Conservation (phyloP, 1,284 basidiomycete species). For the Moniliella sp. region DNA sequence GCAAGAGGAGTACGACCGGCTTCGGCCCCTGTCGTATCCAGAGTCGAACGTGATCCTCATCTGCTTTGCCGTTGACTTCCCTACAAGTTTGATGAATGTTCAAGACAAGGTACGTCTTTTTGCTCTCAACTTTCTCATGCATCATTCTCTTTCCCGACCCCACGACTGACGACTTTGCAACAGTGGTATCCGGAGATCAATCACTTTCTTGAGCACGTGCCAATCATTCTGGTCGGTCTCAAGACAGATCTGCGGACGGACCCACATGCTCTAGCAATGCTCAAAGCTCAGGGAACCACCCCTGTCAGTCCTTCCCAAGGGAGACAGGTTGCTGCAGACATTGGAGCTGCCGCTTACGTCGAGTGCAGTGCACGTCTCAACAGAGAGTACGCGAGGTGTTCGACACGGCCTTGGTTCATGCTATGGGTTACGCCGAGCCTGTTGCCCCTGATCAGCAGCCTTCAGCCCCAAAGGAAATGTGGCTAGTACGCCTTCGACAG, state of each 20-base stretch:
- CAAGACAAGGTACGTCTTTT: no score
- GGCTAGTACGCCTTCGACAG: no score
- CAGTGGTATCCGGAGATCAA: constrained; percentile 96
- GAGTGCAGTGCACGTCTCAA: constrained; percentile 88
- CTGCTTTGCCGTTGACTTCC: constrained; percentile 88
- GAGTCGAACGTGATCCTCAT: constrained; percentile 90
- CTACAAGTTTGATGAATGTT: constrained; percentile 78
- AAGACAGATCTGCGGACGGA: constrained; percentile 65
- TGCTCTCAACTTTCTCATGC: no score
- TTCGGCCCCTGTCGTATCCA: constrained; percentile 79
- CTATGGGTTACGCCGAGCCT: no score
- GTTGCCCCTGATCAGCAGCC: no score
- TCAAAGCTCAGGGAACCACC: constrained; percentile 67
- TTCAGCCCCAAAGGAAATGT: no score
- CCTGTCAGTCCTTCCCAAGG: constrained; percentile 51
- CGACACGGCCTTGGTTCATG: constrained; percentile 59
- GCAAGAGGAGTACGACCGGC: constrained; percentile 88
- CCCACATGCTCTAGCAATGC: constrained; percentile 67
- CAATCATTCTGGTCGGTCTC: constrained; percentile 72
- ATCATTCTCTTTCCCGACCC: no score
- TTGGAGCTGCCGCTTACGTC: constrained; percentile 67
- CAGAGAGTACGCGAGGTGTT: constrained; percentile 74
- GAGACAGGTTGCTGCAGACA: constrained; percentile 57
- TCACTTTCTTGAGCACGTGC: constrained; percentile 85
- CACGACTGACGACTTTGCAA: no score